A percentile compares a stretch with the other conserved stretches of the same genome.
Conservation (phyloP, 768 basidiomycete species). For the Cyclocybe aegerita region DNA sequence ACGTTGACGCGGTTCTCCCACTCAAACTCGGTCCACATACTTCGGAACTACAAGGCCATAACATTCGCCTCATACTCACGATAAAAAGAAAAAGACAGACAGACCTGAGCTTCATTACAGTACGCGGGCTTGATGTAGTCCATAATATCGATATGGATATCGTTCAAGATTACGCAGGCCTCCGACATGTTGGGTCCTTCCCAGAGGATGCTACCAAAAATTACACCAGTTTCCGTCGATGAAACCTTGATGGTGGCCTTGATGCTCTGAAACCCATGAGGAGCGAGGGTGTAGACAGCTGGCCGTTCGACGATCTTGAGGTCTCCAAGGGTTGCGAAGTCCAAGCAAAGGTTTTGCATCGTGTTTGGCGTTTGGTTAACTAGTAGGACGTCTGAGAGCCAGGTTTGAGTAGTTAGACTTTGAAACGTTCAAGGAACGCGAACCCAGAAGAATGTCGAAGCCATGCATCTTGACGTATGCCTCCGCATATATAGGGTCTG, state of each 20-base stretch:
- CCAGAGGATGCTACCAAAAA: constrained; percentile 98
- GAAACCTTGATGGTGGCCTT: constrained; percentile 99
- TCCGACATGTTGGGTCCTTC: constrained; percentile 87
- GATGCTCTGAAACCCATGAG: constrained; percentile 97
- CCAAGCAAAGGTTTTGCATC: constrained; percentile 93
- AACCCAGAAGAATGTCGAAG: constrained; percentile 93
- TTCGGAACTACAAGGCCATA: constrained; percentile 67
- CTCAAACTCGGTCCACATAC: constrained; percentile 99
- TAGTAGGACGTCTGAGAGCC: constrained; percentile 76
- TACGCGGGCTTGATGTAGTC: constrained; percentile 96
- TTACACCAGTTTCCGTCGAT: constrained; percentile 97
- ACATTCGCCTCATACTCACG: neutral
- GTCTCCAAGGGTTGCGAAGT: constrained; percentile 96
- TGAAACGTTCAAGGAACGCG: constrained; percentile 12
- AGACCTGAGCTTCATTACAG: constrained; percentile 90
- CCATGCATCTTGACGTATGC: constrained; percentile 97
- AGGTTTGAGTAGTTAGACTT: neutral
- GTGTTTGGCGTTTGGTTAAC: constrained; percentile 96
- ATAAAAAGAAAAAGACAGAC: constrained; percentile 10
- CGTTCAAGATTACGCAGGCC: constrained; percentile 90
- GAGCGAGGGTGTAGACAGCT: constrained; percentile 87
- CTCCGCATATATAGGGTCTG: constrained; percentile 97
- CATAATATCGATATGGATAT: constrained; percentile 99
- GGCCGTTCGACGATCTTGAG: constrained; percentile 97
- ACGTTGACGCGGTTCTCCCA: constrained; percentile 99